phyloP scores from a whole-genome alignment of 768 basidiomycete genomes.

The Macrolepiota albuminosa region DNA sequence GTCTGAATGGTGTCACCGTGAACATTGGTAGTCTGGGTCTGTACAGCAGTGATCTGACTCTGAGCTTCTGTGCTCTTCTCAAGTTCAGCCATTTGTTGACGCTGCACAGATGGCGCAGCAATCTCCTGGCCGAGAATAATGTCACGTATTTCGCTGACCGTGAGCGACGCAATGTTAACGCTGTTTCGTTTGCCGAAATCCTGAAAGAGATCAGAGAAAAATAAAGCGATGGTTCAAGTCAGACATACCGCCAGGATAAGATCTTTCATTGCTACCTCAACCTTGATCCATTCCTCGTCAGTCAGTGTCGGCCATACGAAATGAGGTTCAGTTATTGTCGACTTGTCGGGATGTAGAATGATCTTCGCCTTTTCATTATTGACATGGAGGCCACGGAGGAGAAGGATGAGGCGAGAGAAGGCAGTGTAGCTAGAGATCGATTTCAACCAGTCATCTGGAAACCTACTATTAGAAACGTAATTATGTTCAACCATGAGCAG shows the following conservation, averaged over 20 bases:
- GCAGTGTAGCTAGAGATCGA: constrained; percentile 99
- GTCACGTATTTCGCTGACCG: constrained; percentile 94
- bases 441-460: constrained; percentile 93
- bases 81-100: constrained; percentile 98
- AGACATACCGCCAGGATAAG: constrained; percentile 76
- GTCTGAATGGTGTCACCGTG: constrained; percentile 96
- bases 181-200: constrained; percentile 99
- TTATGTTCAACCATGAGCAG: background rate
- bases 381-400: constrained; percentile 95
- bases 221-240: background rate
- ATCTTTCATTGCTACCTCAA: constrained; percentile 98
- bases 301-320: constrained; percentile 94
- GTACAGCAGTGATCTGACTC: constrained; percentile 90
- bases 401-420: constrained; percentile 95
- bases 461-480: constrained; percentile 5
- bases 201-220: constrained; percentile 26
- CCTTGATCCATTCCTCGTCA: constrained; percentile 98
- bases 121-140: constrained; percentile 99
- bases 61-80: constrained; percentile 96
- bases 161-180: constrained; percentile 96
- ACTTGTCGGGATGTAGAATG: constrained; percentile 95
- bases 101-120: constrained; percentile 89
- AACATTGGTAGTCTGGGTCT: constrained; percentile 97
- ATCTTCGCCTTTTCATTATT: constrained; percentile 99
- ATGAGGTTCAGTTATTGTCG: constrained; percentile 94